Evolutionary conservation across 352 stramenopile species (phyloP), one percentile per base, ranked within the genome.

Genomic region (Aphanomyces stellatus): DNA sequence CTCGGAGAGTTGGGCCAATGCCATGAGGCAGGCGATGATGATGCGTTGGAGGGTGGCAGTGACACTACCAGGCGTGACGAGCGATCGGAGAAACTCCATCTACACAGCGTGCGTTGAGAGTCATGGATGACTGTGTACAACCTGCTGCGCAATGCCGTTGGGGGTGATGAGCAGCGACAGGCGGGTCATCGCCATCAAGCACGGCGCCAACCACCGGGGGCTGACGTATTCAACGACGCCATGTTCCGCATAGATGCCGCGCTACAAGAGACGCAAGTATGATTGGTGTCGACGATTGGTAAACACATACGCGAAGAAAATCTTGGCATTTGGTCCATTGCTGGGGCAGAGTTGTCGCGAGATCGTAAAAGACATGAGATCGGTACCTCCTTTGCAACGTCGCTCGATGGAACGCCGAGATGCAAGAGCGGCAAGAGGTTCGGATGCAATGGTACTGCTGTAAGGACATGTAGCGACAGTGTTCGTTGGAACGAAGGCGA

Each of bases 261-360:
- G 22, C 55, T 64, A 51, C 53, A 43, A 41, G 1, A 35, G 17
- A 41, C 57, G 28, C 8, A n/a, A n/a, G n/a, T 10, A 53, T 1
- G 37, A 63, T 30, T 59, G 57, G 31, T 59, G 31, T 25, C 28
- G 34, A 24, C 15, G 22, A 64, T 64, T 53, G 49, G 40, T 8
- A 11, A 22, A 7, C 19, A 19, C 33, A 27, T 67, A 67, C 60
- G 19, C 43, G 15, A 24, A 49, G 27, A 19, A 67, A 33, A 8
- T 19, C 15, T 2, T 67, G 17, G 60, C 60, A 67, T 28, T 67
- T 67, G 11, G 43, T 34, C 4, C 22, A 57, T n/a, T 30, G 24
- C 60, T 67, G 41, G 15, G 17, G 10, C 8, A 42, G 25, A 10
- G 43, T 24, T 7, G 28, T 35, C 35, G 25, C n/a, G 6, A 17